phyloP scores from a whole-genome alignment of 1,284 basidiomycete species.

The Marasmius tenuissimus region DNA sequence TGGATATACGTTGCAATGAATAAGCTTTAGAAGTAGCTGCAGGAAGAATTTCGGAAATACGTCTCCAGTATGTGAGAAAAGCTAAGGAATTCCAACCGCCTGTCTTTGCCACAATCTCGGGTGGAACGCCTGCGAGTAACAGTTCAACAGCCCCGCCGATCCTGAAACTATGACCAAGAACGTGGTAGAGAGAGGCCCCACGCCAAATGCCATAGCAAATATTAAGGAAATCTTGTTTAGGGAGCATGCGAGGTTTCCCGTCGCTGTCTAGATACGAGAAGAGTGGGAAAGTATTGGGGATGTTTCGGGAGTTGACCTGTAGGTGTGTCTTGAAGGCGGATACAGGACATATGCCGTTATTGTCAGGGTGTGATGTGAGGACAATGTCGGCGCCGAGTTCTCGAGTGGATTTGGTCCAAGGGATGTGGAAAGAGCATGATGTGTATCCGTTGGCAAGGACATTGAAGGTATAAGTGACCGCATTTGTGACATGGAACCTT shows the following conservation, averaged over 20 bases:
- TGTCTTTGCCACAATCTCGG: conserved; percentile 22
- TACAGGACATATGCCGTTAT: background rate
- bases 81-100: conserved; percentile 29
- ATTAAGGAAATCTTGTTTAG: conserved; percentile 13
- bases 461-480: background rate
- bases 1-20: too few species aligned
- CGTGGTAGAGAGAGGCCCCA: background rate
- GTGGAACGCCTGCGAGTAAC: conserved; percentile 21
- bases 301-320: background rate
- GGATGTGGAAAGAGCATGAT: background rate
- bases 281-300: background rate
- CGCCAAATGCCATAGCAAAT: conserved; percentile 18
- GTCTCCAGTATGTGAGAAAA: conserved; percentile 27
- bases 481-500: background rate
- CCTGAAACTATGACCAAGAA: conserved; percentile 26
- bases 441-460: background rate
- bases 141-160: conserved; percentile 29
- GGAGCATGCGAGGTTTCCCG: background rate
- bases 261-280: background rate
- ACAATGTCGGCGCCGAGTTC: background rate
- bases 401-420: background rate
- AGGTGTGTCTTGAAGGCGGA: background rate
- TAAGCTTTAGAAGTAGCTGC: too few species aligned
- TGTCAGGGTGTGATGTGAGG: background rate
- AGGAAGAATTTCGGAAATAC: too few species aligned